These are phyloP conservation scores for Sugiyamaella qingdaonensis DNA, from an alignment of 805 yeast species.

Conservation along the genomic window DNA sequence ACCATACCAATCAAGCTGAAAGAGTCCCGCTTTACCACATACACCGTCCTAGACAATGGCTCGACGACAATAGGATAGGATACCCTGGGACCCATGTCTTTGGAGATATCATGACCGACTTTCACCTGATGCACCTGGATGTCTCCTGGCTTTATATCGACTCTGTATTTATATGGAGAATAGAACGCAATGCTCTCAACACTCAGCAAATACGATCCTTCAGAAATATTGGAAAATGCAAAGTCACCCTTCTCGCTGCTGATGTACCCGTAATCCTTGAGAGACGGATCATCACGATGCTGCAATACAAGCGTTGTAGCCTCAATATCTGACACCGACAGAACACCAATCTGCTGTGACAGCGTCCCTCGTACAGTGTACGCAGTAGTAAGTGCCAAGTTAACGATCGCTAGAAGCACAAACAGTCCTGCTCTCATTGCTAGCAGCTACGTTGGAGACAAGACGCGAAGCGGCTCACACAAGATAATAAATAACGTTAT, in stretches of 20 bases:
- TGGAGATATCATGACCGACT: constrained; percentile 27
- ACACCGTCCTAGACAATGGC: constrained; percentile 26
- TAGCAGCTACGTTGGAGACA: too few relatives aligned
- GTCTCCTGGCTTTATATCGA: constrained; percentile 25
- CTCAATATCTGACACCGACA: constrained; percentile 74
- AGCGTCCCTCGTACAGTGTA: constrained; percentile 16
- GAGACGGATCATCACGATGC: neutral
- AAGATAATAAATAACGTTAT: too few relatives aligned
- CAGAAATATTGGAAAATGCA: constrained; percentile 24
- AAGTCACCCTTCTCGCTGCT: constrained; percentile 20
- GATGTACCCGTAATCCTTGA: neutral
- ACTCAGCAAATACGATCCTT: constrained; percentile 25
- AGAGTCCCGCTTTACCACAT: constrained; percentile 25
- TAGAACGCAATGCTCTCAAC: constrained; percentile 21
- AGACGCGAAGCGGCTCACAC: too few relatives aligned
- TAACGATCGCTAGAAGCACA: too few relatives aligned
- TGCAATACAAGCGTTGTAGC: constrained; percentile 40
- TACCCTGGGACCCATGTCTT: constrained; percentile 29
- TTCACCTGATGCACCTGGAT: constrained; percentile 25
- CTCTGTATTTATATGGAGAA: constrained; percentile 15
- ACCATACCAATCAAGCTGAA: constrained; percentile 31
- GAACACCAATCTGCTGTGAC: constrained; percentile 79
- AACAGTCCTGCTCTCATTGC: too few relatives aligned
- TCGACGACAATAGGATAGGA: constrained; percentile 30
- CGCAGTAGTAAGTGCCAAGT: constrained; percentile 1